phyloP scores from a whole-genome alignment of 1,139 yeast genomes.

The Arxiozyma slooffiae region DNA sequence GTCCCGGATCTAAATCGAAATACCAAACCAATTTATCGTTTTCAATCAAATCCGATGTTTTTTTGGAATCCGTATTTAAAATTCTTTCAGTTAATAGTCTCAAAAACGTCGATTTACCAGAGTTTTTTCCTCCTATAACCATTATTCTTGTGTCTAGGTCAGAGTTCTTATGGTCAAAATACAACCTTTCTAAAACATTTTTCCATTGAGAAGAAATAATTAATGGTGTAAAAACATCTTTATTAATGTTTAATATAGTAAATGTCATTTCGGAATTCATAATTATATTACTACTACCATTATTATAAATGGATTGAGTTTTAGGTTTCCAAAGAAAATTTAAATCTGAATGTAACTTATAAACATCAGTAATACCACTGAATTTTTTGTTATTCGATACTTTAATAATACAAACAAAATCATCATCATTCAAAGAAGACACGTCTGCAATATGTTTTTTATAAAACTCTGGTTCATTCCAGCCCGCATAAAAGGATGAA shows the following conservation, averaged over 20 bases:
- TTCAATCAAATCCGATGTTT: conserved; percentile 7
- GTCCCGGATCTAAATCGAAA: conserved; percentile 87
- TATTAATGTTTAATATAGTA: conserved; percentile 22
- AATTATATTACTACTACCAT: background rate
- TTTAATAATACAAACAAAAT: conserved; percentile 20
- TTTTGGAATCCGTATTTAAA: conserved; percentile 12
- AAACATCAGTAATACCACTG: conserved; percentile 11
- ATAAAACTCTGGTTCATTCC: conserved; percentile 26
- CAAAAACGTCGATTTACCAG: conserved; percentile 75
- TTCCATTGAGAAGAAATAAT: conserved; percentile 19
- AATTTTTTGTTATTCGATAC: conserved; percentile 12
- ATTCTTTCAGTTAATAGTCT: conserved; percentile 44
- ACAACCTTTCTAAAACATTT: conserved; percentile 13
- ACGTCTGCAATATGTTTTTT: conserved; percentile 5
- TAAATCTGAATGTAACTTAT: conserved; percentile 14
- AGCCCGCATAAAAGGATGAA: conserved; percentile 27
- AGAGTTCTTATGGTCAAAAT: conserved; percentile 14
- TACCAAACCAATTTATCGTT: conserved; percentile 32
- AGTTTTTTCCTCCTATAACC: conserved; percentile 58
- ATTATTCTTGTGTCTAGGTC: conserved; percentile 32
- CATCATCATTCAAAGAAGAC: conserved; percentile 2
- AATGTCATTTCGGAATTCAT: conserved; percentile 4
- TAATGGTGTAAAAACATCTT: conserved; percentile 26
- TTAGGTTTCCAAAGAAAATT: conserved; percentile 19
- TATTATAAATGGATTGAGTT: background rate